These are phyloP conservation scores for Trichoderma gracile DNA, from an alignment of 2,329 filamentous ascomycete species.

Conservation along the genomic window DNA sequence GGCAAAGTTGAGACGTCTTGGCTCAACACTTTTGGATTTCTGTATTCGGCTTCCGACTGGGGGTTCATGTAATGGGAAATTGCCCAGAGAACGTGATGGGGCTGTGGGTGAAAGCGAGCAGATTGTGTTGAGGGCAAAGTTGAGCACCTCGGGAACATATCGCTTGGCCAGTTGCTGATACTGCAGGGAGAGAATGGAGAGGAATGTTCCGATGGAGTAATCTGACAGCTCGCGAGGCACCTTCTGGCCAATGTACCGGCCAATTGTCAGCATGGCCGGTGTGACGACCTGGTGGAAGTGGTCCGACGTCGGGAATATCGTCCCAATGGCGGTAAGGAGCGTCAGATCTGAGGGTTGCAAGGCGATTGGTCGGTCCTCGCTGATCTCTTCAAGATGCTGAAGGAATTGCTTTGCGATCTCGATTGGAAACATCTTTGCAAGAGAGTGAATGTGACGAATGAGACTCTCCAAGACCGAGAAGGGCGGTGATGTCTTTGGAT, in stretches of 20 bases:
- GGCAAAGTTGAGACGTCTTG: slow-evolving; percentile 58
- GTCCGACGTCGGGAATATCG: slow-evolving; percentile 91
- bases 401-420: slow-evolving; percentile 78
- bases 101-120: slow-evolving; percentile 63
- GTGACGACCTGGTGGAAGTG: slow-evolving; percentile 96
- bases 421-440: slow-evolving; percentile 81
- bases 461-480: slow-evolving; percentile 75
- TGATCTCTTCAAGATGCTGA: slow-evolving; percentile 63
- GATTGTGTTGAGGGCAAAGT: slow-evolving; percentile 76
- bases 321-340: slow-evolving; percentile 78
- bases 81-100: slow-evolving; percentile 48
- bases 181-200: slow-evolving; percentile 76
- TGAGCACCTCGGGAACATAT: slow-evolving; percentile 85
- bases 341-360: slow-evolving; percentile 71
- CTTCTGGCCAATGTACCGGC: slow-evolving; percentile 78
- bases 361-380: slow-evolving; percentile 49
- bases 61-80: slow-evolving; percentile 63
- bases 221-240: slow-evolving; percentile 65
- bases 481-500: slow-evolving; percentile 49
- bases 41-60: slow-evolving; percentile 53
- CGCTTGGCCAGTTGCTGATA: slow-evolving; percentile 83
- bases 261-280: slow-evolving; percentile 82
- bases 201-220: slow-evolving; percentile 71
- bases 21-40: slow-evolving; percentile 41
- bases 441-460: slow-evolving; percentile 86